Evolutionary conservation across 2,329 filamentous ascomycete genomes (phyloP).

Genomic region (Botrytis aclada): DNA sequence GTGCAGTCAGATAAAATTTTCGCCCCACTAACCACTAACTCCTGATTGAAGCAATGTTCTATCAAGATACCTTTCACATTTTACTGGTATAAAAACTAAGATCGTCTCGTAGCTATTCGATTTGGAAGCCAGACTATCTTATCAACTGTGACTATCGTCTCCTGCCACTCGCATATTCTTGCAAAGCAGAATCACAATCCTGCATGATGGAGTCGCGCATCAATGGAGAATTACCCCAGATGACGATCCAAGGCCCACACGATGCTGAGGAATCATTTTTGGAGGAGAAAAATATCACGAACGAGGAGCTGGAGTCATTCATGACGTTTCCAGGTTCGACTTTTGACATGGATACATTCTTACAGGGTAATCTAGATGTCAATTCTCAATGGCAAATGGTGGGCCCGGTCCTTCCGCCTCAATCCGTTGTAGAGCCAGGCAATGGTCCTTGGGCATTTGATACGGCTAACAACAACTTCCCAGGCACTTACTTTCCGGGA

Average conservation of each 20-base stretch:
- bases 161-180: neutral
- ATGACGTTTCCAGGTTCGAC: neutral
- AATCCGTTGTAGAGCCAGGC: neutral
- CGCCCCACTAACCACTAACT: constrained; percentile 9
- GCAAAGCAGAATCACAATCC: neutral
- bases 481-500: neutral
- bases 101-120: neutral
- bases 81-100: neutral
- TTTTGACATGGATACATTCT: neutral
- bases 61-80: neutral
- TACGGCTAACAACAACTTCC: neutral
- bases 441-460: neutral
- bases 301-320: neutral
- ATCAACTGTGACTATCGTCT: neutral
- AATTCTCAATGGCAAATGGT: constrained; percentile 3
- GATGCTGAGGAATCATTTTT: neutral
- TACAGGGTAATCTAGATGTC: neutral
- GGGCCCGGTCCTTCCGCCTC: neutral
- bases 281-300: neutral
- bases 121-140: neutral
- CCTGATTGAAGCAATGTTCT: neutral
- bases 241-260: neutral
- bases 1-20: constrained; percentile 5
- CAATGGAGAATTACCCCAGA: neutral
- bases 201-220: neutral